A percentile compares a stretch with the other conserved stretches of the same genome.
Evolutionary conservation across 768 basidiomycete species (phyloP).

Genomic region (Trametes sanguinea): DNA sequence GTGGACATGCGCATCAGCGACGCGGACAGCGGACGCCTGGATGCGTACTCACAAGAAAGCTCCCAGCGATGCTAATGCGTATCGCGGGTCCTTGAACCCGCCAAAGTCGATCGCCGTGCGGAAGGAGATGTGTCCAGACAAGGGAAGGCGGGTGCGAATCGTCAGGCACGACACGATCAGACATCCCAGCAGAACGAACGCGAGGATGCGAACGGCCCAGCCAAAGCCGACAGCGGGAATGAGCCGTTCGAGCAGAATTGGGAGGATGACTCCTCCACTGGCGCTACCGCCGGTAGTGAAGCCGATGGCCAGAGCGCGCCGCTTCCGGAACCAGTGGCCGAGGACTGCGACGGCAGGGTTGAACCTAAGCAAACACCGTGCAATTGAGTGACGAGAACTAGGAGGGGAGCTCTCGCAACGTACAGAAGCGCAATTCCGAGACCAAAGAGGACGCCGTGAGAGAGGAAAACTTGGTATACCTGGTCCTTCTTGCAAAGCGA

Average conservation of each 20-base stretch:
- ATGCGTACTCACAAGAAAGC: constrained; percentile 27
- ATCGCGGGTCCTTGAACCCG: constrained; percentile 31
- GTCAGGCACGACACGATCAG: constrained; percentile 30
- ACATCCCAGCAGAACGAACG: constrained; percentile 32
- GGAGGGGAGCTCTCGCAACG: background rate
- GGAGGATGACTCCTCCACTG: constrained; percentile 53
- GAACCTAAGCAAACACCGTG: constrained; percentile 25
- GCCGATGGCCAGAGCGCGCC: constrained; percentile 40
- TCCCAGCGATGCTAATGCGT: constrained; percentile 23
- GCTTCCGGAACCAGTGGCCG: constrained; percentile 40
- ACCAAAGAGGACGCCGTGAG: constrained; percentile 35
- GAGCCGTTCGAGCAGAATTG: constrained; percentile 53
- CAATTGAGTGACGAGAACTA: too few relatives aligned
- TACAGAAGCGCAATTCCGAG: constrained; percentile 33
- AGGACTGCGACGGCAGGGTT: constrained; percentile 36
- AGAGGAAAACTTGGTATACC: constrained; percentile 35
- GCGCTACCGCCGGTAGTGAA: constrained; percentile 41
- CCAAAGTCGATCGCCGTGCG: constrained; percentile 30
- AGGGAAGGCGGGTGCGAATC: constrained; percentile 32
- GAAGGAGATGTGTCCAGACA: constrained; percentile 27
- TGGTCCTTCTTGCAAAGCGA: constrained; percentile 29
- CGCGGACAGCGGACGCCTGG: background rate
- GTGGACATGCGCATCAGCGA: background rate
- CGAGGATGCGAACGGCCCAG: constrained; percentile 35
- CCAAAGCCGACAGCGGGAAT: constrained; percentile 30